Base-by-base conservation (phyloP, 2,329 filamentous ascomycete genomes). In the Fusarium succisae region DNA sequence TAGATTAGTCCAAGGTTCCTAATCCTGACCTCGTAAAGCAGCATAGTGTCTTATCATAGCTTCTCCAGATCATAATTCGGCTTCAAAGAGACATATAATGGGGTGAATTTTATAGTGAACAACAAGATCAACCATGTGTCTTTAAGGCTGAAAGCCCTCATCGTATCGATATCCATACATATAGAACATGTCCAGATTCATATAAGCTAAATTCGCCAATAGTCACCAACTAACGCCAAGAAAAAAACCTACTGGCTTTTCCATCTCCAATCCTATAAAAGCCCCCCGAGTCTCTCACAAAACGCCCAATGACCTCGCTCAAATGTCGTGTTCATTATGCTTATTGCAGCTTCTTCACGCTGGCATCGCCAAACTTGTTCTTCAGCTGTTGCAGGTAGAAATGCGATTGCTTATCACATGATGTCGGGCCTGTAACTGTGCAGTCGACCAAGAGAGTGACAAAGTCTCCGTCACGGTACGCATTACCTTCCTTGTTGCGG, bases 391-490 rank as follows among this genome's bases (percentile, higher is more conserved):
- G 79, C 70, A 83, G 83, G 76, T 86, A 90, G 35, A 79, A 81
- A 58, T 86, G 86, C 76, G 95, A 91, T 81, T 96, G 92, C 60
- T 89, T 88, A 70, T 92, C 90, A 81, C 96, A 98, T 74, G 89
- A 90, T 56, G 90, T 84, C 43, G 85, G 83, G 17, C 85, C 86
- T 8, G 79, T 77, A 54, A 87, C 87, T 43, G 90, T 88, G 82
- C 96, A 99, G 59, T 90, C 91, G 28, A 90, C 86, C 78, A 98
- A 94, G 66, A 92, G 90, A 70, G 97, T 90, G 2, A 97, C 88
- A 66, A 98, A 91, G 80, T 98, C 95, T 38, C 95, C 96, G 14
- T 95, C 91, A 79, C 92, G 89, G 82, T 95, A 98, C 54, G 89
- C 86, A 22, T 89, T 89, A 59, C 92, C 91, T 66, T 86, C 82